Base-by-base conservation (phyloP, 139 green algal species). In the Desmodesmus armatus region DNA sequence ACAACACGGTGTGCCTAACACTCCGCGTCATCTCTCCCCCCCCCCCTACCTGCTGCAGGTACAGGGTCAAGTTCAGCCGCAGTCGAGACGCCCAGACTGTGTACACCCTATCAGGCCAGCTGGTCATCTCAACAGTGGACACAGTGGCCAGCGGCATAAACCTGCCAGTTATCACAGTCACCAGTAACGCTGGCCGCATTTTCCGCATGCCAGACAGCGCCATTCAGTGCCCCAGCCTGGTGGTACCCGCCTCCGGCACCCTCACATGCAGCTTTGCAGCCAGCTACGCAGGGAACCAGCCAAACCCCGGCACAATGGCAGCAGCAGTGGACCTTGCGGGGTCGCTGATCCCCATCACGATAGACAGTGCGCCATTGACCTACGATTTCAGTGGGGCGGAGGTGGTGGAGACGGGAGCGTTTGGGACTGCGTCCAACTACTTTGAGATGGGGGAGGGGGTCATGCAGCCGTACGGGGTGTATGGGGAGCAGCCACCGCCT, bases 401-500 rank as follows among this genome's bases (percentile, higher is more conserved):
- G 6, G 6, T 37, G 23, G 17, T 47, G 29, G 55, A 82, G 4
- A 37, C 55, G 13, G 76, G 76, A 21, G 41, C n/a, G 7, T 17
- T 65, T 15, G 76, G 55, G 2, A 43, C 76, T 17, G 62, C 55
- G 41, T 47, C 53, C 2, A 72, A 67, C 19, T 82, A 65, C 35
- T 82, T 82, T 62, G 76, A 82, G 76, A 53, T 72, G 55, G 76
- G 53, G 33, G 31, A 44, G 29, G 53, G 51, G 23, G 5, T 65
- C 11, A 35, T 82, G 55, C 76, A 82, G 76, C 76, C 76, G 41
- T 82, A 82, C 44, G 76, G 76, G 15, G 76, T 82, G 37, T 40
- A 23, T 41, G 76, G 76, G 11, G 37, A 6, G 37, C 76, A 82
- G 76, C 76, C 76, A 27, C 76, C 76, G 31, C 76, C 76, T 31